Conservation (phyloP, 1,284 basidiomycete genomes). For the Volvariella volvacea region DNA sequence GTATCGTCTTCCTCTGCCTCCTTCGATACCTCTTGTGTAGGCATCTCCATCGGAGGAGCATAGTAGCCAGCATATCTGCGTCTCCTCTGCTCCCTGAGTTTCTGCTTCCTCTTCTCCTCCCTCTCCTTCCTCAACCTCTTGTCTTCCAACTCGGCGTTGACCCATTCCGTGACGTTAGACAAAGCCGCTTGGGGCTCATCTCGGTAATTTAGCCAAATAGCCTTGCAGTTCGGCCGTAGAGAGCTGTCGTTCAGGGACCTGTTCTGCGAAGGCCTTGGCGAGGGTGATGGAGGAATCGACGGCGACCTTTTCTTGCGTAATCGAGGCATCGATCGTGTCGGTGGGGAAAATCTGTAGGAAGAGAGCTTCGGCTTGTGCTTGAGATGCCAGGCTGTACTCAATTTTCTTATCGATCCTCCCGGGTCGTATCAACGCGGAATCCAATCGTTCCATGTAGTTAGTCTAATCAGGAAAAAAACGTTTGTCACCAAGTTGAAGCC, state of each 20-base stretch:
- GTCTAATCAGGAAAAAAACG: too few relatives aligned
- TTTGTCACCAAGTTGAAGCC: too few relatives aligned
- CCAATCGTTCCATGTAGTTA: conserved; percentile 14
- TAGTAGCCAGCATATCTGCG: neutral
- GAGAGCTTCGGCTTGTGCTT: conserved; percentile 10
- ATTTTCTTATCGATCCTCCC: conserved; percentile 14
- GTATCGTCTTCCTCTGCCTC: too few relatives aligned
- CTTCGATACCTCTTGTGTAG: too few relatives aligned
- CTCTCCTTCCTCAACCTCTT: neutral
- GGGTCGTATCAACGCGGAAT: conserved; percentile 14
- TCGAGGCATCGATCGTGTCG: too few relatives aligned
- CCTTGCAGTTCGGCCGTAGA: neutral
- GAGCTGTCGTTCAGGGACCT: neutral
- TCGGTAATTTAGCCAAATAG: neutral
- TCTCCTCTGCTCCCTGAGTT: neutral
- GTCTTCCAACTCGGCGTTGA: neutral
- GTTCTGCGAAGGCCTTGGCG: neutral
- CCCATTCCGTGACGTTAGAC: neutral
- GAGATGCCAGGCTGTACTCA: conserved; percentile 12
- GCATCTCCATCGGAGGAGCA: too few relatives aligned
- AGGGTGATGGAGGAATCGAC: neutral
- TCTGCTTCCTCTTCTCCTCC: conserved; percentile 1
- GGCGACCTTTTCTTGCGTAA: neutral
- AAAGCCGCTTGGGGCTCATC: neutral
- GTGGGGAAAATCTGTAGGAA: conserved; percentile 1